phyloP scores from a whole-genome alignment of 768 basidiomycete genomes.

The Leccinellum albellum region DNA sequence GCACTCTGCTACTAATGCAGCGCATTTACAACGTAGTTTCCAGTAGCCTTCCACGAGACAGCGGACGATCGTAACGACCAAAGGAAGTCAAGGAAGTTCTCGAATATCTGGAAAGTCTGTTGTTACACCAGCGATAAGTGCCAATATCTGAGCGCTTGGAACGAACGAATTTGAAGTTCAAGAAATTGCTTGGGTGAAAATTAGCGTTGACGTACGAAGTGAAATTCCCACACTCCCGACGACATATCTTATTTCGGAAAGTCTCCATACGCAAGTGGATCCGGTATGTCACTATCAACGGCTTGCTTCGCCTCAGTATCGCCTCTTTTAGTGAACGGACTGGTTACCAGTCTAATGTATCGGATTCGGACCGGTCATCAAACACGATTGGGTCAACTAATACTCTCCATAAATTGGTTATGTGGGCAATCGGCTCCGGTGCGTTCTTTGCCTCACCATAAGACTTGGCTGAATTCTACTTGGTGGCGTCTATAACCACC shows the following conservation, averaged over 20 bases:
- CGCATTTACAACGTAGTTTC: background rate
- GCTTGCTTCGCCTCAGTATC: too few species aligned
- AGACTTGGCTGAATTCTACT: background rate
- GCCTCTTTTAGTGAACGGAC: too few species aligned
- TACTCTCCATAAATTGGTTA: too few species aligned
- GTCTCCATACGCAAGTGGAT: too few species aligned
- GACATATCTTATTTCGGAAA: slow-evolving; percentile 22
- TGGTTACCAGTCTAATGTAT: too few species aligned
- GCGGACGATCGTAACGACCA: too few species aligned
- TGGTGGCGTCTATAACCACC: background rate
- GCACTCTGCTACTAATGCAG: background rate
- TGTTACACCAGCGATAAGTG: background rate
- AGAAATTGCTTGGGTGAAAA: background rate
- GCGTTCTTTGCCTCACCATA: background rate
- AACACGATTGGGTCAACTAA: too few species aligned
- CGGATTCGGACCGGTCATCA: too few species aligned
- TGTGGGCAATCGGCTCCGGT: background rate
- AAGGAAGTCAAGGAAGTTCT: background rate
- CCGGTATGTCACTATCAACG: too few species aligned
- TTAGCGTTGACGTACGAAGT: background rate
- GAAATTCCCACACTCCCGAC: slow-evolving; percentile 17
- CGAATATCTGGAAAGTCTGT: background rate
- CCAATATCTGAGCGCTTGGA: background rate
- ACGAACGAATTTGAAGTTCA: background rate
- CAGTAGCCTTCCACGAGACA: background rate